Evolutionary conservation across 179 eudicot species (phyloP), one percentile per base, ranked within the genome.

Genomic region (Kewa caespitosa): DNA sequence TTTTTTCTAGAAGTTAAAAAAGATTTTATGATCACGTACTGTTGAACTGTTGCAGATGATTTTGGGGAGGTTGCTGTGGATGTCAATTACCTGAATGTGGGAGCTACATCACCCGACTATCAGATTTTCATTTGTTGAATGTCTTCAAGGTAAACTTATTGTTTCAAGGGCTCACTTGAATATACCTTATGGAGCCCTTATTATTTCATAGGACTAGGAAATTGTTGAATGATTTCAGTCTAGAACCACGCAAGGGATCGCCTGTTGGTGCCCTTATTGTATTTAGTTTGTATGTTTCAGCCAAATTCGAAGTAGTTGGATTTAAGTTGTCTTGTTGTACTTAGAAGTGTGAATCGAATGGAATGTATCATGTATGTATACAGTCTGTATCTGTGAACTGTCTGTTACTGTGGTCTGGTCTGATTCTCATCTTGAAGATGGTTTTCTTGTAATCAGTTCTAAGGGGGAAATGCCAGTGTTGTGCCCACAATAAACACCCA

Each of bases 61-160:
- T 87, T 95, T 70, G 99, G 99, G 39, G 85, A 89, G 42, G 80
- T 84, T 27, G 93, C 84, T 60, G 91, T 85, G 28, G 99, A 95
- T 83, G 99, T 95, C 41, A 95, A 95, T 82, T 95, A 90, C 88
- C 88, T 95, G 50, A 90, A 95, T 57, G 86, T 86, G 6, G 97
- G 97, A 73, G 75, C 42, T 48, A 68, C 83, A 72, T 74, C 67
- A 57, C 85, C 88, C 41, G 67, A 89, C 67, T 93, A 86, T 81
- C 85, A 91, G 82, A 72, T 95, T 43, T 95, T 95, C 87, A 74
- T 95, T 67, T 95, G 99, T 81, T 95, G 81, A 88, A 39, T 41
- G 38, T 55, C 31, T 41, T 57, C 52, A 66, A 15, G 48, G 69
- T 63, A 42, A 17, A 14, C 20, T 43, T 43, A 9, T 74, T 41